These are phyloP conservation scores for Quercus dentata DNA, from an alignment of 306 rosid genomes.

Conservation along the genomic window DNA sequence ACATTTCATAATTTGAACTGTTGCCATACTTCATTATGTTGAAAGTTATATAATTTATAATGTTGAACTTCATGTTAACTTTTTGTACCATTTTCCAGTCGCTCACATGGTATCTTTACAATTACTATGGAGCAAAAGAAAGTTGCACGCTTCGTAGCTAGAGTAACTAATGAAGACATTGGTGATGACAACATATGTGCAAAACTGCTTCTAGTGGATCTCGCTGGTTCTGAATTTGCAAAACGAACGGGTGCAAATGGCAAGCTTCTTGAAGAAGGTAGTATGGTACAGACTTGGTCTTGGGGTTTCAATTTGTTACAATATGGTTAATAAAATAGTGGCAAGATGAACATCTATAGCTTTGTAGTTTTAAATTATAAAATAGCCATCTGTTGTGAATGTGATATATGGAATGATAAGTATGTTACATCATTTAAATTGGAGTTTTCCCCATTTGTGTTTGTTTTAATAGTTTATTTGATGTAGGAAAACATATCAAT, in stretches of 20 bases:
- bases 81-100: slow-evolving; percentile 29
- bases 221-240: slow-evolving; percentile 92
- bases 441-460: too few species aligned
- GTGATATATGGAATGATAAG: neutral
- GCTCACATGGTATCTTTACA: slow-evolving; percentile 94
- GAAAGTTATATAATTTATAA: neutral
- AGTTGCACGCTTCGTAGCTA: slow-evolving; percentile 1
- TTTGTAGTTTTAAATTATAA: neutral
- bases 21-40: neutral
- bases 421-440: too few species aligned
- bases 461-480: too few species aligned
- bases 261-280: slow-evolving; percentile 92
- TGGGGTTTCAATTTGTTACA: neutral
- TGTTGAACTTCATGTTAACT: neutral
- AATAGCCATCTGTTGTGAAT: neutral
- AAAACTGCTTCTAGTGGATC: slow-evolving; percentile 83
- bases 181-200: slow-evolving; percentile 85
- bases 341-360: neutral
- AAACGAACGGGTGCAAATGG: slow-evolving; percentile 91
- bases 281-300: neutral
- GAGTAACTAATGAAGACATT: slow-evolving; percentile 34
- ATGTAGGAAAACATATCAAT: too few species aligned
- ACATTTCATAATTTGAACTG: too few species aligned
- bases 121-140: slow-evolving; percentile 89
- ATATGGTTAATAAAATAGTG: neutral